A percentile compares a stretch with the other conserved stretches of the same genome.
phyloP scores from a whole-genome alignment of 2,329 filamentous ascomycete species.

The Sporothrix euskadiensis region DNA sequence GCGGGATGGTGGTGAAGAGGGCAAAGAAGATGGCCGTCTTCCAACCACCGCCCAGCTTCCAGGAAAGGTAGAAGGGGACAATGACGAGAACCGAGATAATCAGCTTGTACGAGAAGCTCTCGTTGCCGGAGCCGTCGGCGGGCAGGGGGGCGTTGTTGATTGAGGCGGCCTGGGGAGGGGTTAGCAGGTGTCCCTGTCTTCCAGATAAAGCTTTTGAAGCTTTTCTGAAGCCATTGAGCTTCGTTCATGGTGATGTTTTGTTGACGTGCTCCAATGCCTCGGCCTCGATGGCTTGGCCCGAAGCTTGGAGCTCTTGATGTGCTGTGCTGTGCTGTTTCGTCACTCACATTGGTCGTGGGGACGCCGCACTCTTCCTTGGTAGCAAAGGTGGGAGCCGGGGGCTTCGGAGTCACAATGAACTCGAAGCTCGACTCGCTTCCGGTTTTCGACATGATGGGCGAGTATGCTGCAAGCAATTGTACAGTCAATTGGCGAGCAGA shows the following conservation, averaged over 20 bases:
- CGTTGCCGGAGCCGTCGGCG: slow-evolving; percentile 79
- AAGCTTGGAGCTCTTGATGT: background rate
- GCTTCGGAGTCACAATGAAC: slow-evolving; percentile 61
- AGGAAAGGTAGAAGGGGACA: slow-evolving; percentile 77
- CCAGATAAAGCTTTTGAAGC: background rate
- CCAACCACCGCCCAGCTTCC: slow-evolving; percentile 79
- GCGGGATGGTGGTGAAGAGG: slow-evolving; percentile 73
- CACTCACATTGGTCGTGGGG: slow-evolving; percentile 54
- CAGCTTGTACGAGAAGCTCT: slow-evolving; percentile 81
- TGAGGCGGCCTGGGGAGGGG: slow-evolving; percentile 65
- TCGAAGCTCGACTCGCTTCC: slow-evolving; percentile 61
- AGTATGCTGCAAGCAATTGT: slow-evolving; percentile 28
- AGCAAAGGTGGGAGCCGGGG: slow-evolving; percentile 51
- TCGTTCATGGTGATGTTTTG: background rate
- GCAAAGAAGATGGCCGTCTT: slow-evolving; percentile 88
- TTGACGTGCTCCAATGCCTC: background rate
- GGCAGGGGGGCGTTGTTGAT: slow-evolving; percentile 95
- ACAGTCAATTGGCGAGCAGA: slow-evolving; percentile 25
- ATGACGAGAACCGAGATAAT: slow-evolving; percentile 69
- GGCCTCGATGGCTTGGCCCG: background rate
- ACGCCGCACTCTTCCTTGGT: slow-evolving; percentile 58
- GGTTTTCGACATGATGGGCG: slow-evolving; percentile 51
- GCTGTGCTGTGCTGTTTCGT: background rate
- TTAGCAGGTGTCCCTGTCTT: slow-evolving; percentile 26
- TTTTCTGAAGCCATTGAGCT: background rate